A percentile compares a stretch with the other conserved stretches of the same genome.
Conservation (phyloP, 1,284 basidiomycete genomes). For the Ceratobasidium sp. region DNA sequence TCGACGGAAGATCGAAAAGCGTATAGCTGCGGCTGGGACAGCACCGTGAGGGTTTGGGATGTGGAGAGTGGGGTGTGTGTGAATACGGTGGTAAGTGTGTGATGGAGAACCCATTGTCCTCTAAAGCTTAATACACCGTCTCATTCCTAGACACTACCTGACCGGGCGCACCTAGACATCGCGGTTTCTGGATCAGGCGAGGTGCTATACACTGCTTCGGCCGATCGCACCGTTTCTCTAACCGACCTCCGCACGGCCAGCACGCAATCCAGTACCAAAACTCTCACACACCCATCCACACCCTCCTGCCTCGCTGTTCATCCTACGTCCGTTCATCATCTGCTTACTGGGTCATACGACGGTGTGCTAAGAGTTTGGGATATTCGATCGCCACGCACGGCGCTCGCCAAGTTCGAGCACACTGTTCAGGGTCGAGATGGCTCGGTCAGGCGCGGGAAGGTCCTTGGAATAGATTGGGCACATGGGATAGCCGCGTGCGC, state of each 20-base stretch:
- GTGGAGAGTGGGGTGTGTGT: conserved; percentile 73
- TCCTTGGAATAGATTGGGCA: conserved; percentile 78
- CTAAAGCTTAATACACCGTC: conserved; percentile 5
- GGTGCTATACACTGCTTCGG: conserved; percentile 68
- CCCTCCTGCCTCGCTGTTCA: conserved; percentile 75
- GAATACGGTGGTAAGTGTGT: conserved; percentile 68
- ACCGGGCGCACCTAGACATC: conserved; percentile 76
- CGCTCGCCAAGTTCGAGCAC: conserved; percentile 69
- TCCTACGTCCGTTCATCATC: conserved; percentile 70
- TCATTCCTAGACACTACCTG: conserved; percentile 65
- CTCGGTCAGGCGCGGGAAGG: conserved; percentile 51
- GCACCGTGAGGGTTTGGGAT: conserved; percentile 79
- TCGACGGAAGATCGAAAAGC: conserved; percentile 55
- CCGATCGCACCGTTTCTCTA: conserved; percentile 72
- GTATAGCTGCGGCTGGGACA: conserved; percentile 79
- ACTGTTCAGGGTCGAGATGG: conserved; percentile 38
- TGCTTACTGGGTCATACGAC: conserved; percentile 85
- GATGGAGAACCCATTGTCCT: neutral
- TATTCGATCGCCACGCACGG: conserved; percentile 71
- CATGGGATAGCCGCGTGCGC: conserved; percentile 52
- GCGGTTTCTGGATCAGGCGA: conserved; percentile 59
- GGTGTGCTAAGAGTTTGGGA: conserved; percentile 90
- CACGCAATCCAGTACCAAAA: conserved; percentile 8
- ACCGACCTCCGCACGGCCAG: conserved; percentile 68
- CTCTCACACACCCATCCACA: conserved; percentile 74